phyloP scores from a whole-genome alignment of 768 basidiomycete genomes.

The Tubosaeta sp. region DNA sequence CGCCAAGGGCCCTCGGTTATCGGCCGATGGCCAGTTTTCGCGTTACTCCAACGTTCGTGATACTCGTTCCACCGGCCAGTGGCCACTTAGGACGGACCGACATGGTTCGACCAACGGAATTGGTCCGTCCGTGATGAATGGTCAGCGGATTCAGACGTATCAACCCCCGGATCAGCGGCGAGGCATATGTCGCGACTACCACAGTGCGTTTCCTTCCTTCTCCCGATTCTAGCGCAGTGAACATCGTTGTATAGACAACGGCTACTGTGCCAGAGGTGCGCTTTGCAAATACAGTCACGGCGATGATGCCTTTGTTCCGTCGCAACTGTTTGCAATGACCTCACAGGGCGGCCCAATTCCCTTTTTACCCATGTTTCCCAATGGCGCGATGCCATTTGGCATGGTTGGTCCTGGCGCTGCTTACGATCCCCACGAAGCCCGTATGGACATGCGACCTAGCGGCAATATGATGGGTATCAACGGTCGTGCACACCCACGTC shows the following conservation, averaged over 20 bases:
- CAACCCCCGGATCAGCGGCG: slow-evolving; percentile 69
- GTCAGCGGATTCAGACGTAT: slow-evolving; percentile 55
- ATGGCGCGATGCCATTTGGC: slow-evolving; percentile 51
- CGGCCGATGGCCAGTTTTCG: slow-evolving; percentile 60
- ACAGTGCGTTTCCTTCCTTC: slow-evolving; percentile 57
- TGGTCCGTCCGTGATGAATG: slow-evolving; percentile 29
- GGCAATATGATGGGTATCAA: slow-evolving; percentile 28
- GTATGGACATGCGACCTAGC: slow-evolving; percentile 74
- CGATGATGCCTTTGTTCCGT: slow-evolving; percentile 78
- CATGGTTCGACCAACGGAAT: slow-evolving; percentile 25
- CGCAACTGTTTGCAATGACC: slow-evolving; percentile 59
- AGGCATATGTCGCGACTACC: slow-evolving; percentile 87
- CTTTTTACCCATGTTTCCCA: slow-evolving; percentile 68
- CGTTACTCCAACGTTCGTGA: slow-evolving; percentile 49
- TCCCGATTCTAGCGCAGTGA: slow-evolving; percentile 6
- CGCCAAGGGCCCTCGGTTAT: slow-evolving; percentile 69
- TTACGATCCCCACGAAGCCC: slow-evolving; percentile 76
- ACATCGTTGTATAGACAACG: slow-evolving; percentile 57
- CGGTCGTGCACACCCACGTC: slow-evolving; percentile 43
- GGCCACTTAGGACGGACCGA: slow-evolving; percentile 34
- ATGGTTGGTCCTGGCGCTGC: slow-evolving; percentile 44
- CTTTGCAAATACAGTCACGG: slow-evolving; percentile 92
- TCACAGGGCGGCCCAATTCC: slow-evolving; percentile 44
- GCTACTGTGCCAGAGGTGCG: slow-evolving; percentile 85
- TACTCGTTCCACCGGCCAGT: slow-evolving; percentile 39